Evolutionary conservation across 305 asterid genomes (phyloP), one percentile per base, ranked within the genome.

Genomic region (Solanum hybrid): DNA sequence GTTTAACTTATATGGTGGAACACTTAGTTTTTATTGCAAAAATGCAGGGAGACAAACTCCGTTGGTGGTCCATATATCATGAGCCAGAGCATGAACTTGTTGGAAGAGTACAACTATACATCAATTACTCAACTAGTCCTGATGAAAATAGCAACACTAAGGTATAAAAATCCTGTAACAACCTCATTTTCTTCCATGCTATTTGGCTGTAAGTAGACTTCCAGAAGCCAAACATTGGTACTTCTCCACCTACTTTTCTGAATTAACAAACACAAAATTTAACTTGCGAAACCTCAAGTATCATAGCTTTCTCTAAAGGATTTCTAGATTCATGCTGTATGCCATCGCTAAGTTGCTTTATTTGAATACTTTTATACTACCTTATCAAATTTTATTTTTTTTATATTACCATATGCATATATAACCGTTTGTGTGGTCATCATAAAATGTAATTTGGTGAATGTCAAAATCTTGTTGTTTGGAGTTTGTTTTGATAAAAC

Each of bases 1-100:
- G 79, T 82, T 60, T 78, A 86, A 86, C n/a, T 84, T 11, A 42
- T 42, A 22, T 13, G 69, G 35, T 24, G 19, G 90, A 85, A 37
- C 86, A 51, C 85, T 90, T 86, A 91, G 56, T 87, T 31, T 89
- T 27, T 32, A 26, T 91, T 80, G 82, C 85, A 77, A 89, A 88
- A 88, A 88, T 93, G 91, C 94, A 96, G 99, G 97, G 97, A 60
- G 97, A 97, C 93, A 97, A 94, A 93, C 94, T 95, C 35, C 98
- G 97, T 11, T 91, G 98, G 89, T 97, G 98, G 93, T 93, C 94
- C 71, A 93, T 96, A 89, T 96, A 95, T 91, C 92, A 88, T 88
- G 99, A 96, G 90, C 99, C 99, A 84, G 99, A 95, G 93, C 99
- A 97, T 79, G 99, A 96, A 88, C 95, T 94, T 91, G 98, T 96